A percentile compares a stretch with the other conserved stretches of the same genome.
Evolutionary conservation across 2,329 filamentous ascomycete genomes (phyloP).

Genomic region (Lachnum nothofagi): DNA sequence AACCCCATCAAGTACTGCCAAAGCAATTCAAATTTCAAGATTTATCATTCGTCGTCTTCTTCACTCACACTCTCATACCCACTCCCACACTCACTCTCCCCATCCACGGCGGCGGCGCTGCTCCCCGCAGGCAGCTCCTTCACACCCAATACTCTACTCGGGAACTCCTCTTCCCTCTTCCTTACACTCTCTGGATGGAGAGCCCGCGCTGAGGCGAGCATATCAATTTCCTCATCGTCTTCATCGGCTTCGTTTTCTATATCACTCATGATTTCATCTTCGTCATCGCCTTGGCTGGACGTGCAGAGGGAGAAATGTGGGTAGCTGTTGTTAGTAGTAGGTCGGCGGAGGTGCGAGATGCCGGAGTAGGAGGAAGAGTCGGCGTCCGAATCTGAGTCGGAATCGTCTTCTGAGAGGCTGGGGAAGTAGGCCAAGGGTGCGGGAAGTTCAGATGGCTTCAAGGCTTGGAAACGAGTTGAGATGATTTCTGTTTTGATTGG

Average conservation of each 20-base stretch:
- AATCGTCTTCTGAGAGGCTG: constrained; percentile 8
- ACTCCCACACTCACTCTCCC: too few relatives aligned
- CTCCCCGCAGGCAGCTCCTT: constrained; percentile 6
- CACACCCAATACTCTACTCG: constrained; percentile 1
- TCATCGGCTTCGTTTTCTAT: constrained; percentile 17
- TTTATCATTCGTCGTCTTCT: neutral
- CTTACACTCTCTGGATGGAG: constrained; percentile 17
- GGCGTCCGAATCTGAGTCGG: constrained; percentile 11
- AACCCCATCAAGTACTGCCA: neutral
- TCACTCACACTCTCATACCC: constrained; percentile 10
- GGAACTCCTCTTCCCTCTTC: constrained; percentile 18
- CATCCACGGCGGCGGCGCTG: constrained; percentile 13
- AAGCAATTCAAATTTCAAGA: neutral
- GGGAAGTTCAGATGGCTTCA: constrained; percentile 23
- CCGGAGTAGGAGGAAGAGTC: constrained; percentile 3
- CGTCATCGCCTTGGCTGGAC: constrained; percentile 2
- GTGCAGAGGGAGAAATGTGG: too few relatives aligned
- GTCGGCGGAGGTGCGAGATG: neutral
- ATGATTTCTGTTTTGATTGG: constrained; percentile 21
- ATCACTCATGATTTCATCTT: constrained; percentile 9
- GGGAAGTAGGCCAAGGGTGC: constrained; percentile 18
- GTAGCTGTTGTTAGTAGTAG: too few relatives aligned
- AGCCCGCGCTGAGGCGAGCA: constrained; percentile 18
- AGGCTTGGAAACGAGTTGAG: constrained; percentile 4
- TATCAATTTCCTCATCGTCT: constrained; percentile 21